phyloP scores from a whole-genome alignment of 495 filamentous ascomycete genomes.

The Neurospora terricola region DNA sequence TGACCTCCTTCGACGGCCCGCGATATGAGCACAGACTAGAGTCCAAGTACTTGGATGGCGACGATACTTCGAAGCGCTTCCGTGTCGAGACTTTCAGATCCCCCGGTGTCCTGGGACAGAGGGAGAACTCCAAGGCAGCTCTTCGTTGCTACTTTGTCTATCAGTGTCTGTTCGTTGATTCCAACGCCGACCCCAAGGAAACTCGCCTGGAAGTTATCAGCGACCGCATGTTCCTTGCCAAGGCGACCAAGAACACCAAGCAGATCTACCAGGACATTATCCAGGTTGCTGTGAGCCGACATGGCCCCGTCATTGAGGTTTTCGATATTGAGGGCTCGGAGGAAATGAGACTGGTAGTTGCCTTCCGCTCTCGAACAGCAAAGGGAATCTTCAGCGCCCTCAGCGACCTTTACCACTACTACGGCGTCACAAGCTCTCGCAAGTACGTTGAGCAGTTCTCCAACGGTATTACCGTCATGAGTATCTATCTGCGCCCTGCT shows the following conservation, averaged over 20 bases:
- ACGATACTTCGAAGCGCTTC: constrained; percentile 55
- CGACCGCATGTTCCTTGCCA: constrained; percentile 88
- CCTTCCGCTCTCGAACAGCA: constrained; percentile 85
- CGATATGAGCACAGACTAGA: constrained; percentile 91
- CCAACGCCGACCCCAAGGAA: constrained; percentile 64
- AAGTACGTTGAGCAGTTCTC: constrained; percentile 99
- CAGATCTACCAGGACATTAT: constrained; percentile 90
- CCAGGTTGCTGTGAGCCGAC: constrained; percentile 66
- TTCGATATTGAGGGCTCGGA: constrained; percentile 85
- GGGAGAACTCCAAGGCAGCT: constrained; percentile 53
- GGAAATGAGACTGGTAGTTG: constrained; percentile 89
- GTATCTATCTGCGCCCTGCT: constrained; percentile 76
- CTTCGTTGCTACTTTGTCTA: constrained; percentile 98
- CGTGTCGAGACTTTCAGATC: constrained; percentile 97
- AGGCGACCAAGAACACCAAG: constrained; percentile 92
- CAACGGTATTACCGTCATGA: constrained; percentile 94
- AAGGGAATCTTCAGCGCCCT: constrained; percentile 90
- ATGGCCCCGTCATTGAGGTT: constrained; percentile 93
- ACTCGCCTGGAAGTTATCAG: constrained; percentile 85
- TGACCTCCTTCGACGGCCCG: constrained; percentile 63
- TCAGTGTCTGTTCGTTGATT: constrained; percentile 76
- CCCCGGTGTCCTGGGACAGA: constrained; percentile 52
- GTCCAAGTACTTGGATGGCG: constrained; percentile 79
- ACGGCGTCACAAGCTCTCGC: constrained; percentile 87
- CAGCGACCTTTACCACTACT: constrained; percentile 96